Evolutionary conservation across 2,329 filamentous ascomycete genomes (phyloP).

Genomic region (Xylaria digitata): DNA sequence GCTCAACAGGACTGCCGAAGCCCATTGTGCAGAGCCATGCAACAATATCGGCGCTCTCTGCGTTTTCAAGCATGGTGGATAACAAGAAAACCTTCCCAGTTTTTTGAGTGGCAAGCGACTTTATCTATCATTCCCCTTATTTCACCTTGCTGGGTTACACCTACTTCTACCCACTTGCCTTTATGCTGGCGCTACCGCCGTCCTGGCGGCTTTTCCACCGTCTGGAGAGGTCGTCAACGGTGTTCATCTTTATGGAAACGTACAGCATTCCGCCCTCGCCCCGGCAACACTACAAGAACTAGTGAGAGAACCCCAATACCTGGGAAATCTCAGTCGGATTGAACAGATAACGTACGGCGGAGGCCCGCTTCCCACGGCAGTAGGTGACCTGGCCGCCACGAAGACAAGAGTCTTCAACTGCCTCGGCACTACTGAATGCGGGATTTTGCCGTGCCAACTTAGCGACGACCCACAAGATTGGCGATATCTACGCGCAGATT

Average conservation of each 20-base stretch:
- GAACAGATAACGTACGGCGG: conserved; percentile 46
- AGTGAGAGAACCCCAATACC: conserved; percentile 38
- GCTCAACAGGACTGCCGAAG: conserved; percentile 44
- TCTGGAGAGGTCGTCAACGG: conserved; percentile 35
- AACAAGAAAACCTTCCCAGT: conserved; percentile 21
- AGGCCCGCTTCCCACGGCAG: conserved; percentile 45
- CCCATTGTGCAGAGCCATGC: conserved; percentile 40
- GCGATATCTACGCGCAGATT: conserved; percentile 49
- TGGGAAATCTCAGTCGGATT: conserved; percentile 43
- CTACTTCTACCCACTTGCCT: conserved; percentile 38
- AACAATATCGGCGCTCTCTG: neutral
- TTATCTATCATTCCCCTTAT: conserved; percentile 37
- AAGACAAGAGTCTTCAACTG: conserved; percentile 45
- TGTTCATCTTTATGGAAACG: conserved; percentile 38
- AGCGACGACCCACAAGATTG: conserved; percentile 45
- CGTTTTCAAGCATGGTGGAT: neutral
- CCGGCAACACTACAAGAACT: conserved; percentile 43
- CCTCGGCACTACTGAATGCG: conserved; percentile 51
- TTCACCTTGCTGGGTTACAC: conserved; percentile 38
- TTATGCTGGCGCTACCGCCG: conserved; percentile 42
- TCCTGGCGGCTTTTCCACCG: conserved; percentile 46
- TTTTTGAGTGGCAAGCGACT: conserved; percentile 30
- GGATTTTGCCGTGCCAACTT: conserved; percentile 37
- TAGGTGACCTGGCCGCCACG: conserved; percentile 47
- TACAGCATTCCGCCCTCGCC: conserved; percentile 32